Percentiles rank a stretch among this genome's conserved stretches.
Evolutionary conservation across 2,329 filamentous ascomycete species (phyloP).

Genomic region (Penicillium sp.): DNA sequence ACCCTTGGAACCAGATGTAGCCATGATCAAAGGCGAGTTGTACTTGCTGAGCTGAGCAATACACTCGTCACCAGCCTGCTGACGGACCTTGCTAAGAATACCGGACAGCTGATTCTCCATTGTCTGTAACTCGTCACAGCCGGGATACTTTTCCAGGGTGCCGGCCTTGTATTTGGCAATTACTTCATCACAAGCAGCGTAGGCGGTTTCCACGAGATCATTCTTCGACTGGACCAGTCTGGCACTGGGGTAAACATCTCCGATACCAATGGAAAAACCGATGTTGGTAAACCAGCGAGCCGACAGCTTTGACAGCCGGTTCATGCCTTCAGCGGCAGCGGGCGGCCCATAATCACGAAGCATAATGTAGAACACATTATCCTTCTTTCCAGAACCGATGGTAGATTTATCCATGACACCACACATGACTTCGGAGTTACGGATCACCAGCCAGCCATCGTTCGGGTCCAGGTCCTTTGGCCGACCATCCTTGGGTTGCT

Average conservation of each 20-base stretch:
- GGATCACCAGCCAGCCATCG: conserved; percentile 87
- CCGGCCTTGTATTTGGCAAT: conserved; percentile 79
- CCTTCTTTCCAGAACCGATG: conserved; percentile 96
- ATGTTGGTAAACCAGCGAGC: conserved; percentile 85
- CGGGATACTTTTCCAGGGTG: conserved; percentile 80
- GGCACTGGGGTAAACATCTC: conserved; percentile 84
- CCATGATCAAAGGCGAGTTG: conserved; percentile 95
- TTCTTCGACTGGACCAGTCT: conserved; percentile 72
- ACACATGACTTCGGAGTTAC: conserved; percentile 97
- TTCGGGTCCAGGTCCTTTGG: conserved; percentile 71
- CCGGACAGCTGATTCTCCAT: conserved; percentile 89
- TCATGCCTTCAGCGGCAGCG: conserved; percentile 88
- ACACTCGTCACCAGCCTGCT: conserved; percentile 87
- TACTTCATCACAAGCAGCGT: conserved; percentile 77
- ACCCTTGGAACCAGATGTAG: conserved; percentile 94
- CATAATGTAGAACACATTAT: conserved; percentile 96
- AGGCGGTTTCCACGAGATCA: conserved; percentile 73
- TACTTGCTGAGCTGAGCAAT: conserved; percentile 85
- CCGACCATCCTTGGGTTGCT: conserved; percentile 40
- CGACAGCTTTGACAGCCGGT: conserved; percentile 85
- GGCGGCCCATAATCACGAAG: conserved; percentile 92
- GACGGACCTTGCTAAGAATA: conserved; percentile 87
- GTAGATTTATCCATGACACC: conserved; percentile 97
- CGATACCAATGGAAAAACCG: conserved; percentile 95
- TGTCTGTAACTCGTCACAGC: conserved; percentile 88